phyloP scores from a whole-genome alignment of 2,329 filamentous ascomycete species.

The Lizonia empirigonia region DNA sequence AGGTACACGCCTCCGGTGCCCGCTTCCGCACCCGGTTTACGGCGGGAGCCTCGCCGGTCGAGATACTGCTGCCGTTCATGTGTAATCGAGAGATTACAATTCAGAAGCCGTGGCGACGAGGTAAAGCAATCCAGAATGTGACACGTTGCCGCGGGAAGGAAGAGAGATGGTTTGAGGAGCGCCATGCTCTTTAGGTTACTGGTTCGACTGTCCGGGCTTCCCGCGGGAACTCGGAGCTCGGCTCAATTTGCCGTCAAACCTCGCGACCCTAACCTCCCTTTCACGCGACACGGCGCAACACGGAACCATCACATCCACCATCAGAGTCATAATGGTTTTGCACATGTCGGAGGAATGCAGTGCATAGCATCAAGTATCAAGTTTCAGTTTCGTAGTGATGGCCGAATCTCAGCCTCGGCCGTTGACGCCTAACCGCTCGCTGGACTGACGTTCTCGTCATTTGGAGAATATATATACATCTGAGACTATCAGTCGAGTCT shows the following conservation, averaged over 20 bases:
- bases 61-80: conserved; percentile 6
- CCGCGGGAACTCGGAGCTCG: background rate
- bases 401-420: no score
- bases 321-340: background rate
- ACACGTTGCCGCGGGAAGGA: conserved; percentile 9
- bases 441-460: no score
- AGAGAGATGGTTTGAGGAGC: background rate
- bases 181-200: no score
- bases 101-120: background rate
- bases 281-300: background rate
- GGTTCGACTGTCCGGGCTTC: no score
- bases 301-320: background rate
- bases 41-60: conserved; percentile 7
- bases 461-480: no score
- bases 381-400: no score
- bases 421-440: no score
- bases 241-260: background rate
- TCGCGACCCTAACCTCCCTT: background rate
- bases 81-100: no score
- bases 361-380: background rate
- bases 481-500: no score
- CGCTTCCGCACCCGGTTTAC: conserved; percentile 29
- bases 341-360: background rate
- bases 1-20: conserved; percentile 44
- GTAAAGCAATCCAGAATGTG: background rate